Percentiles rank a stretch among this genome's conserved stretches.
These are phyloP conservation scores for Geranium rotundifolium DNA, from an alignment of 345 rosid genomes.

Conservation along the genomic window DNA sequence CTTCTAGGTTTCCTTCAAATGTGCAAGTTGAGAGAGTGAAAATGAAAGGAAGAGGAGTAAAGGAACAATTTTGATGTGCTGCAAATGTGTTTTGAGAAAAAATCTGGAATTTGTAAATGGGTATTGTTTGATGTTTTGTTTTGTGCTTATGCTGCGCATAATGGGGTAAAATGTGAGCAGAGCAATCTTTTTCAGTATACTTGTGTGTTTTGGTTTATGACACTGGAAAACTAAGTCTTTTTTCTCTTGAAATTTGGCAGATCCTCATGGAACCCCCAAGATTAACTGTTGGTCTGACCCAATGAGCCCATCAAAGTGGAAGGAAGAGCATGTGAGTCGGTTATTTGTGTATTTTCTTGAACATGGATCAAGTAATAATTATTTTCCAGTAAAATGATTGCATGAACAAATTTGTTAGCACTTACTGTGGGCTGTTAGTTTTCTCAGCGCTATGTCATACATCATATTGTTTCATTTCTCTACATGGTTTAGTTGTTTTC, in stretches of 20 bases:
- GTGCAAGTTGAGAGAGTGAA: too few relatives aligned
- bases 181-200: not conserved
- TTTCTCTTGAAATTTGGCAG: constrained; percentile 23
- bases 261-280: constrained; percentile 77
- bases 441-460: too few relatives aligned
- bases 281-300: constrained; percentile 80
- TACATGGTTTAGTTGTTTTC: too few relatives aligned
- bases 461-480: not conserved
- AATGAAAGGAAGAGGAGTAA: too few relatives aligned
- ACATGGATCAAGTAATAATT: not conserved
- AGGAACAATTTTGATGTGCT: too few relatives aligned
- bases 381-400: not conserved
- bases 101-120: too few relatives aligned
- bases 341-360: constrained; percentile 1
- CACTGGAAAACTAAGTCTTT: not conserved
- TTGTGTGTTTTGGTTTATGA: constrained; percentile 8
- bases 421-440: not conserved
- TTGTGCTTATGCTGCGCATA: too few relatives aligned
- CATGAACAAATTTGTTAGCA: not conserved
- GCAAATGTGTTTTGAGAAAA: too few relatives aligned
- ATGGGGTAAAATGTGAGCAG: too few relatives aligned
- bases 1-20: too few relatives aligned
- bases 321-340: constrained; percentile 77
- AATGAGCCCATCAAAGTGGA: constrained; percentile 82
- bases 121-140: too few relatives aligned